Evolutionary conservation across 805 yeast genomes (phyloP), one percentile per base, ranked within the genome.

Genomic region (Schwanniomyces vanrijiae): DNA sequence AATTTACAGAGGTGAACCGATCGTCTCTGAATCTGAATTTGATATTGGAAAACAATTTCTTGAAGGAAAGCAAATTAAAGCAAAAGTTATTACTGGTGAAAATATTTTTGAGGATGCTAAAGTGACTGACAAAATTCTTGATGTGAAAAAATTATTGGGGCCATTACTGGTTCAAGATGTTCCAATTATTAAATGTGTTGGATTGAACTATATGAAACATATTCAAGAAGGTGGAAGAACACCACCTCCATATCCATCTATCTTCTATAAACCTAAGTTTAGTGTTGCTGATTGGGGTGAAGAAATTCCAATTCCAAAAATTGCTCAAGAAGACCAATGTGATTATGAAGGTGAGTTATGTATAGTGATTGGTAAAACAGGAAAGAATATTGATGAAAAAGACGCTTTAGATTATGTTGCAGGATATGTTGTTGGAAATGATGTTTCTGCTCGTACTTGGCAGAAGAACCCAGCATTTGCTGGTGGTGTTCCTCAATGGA

Each of bases 261-360:
- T 79, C 14, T 78, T 80, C 59, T 75, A 68, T 61, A 80, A 80
- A 61, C 83, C 84, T 4, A 58, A 62, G 0, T 69, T 77, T 10
- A 64, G 81, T 2, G 49, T 80, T 11, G 59, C 62, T 22, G 80
- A 76, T 5, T 80, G 81, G 4, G 51, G 51, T 6, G 74, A 68
- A 40, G 62, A 63, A 6, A 75, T 80, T 40, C 59, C 64, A 1
- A 76, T 80, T 14, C 79, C 79, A 16, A 52, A 52, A 25, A 60
- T 68, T 40, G 70, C 67, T 31, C 77, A 67, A 54, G 53, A 73
- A 53, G 55, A 55, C 14, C 47, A 71, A 54, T 63, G 74, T 10
- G 84, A 80, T 58, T 80, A 80, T 52, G 84, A 80, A 53, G 77
- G 76, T 25, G 85, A 80, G 55, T 61, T 80, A 37, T 81, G 75